Conservation (phyloP, 345 rosid genomes). For the Populus pruinosa region DNA sequence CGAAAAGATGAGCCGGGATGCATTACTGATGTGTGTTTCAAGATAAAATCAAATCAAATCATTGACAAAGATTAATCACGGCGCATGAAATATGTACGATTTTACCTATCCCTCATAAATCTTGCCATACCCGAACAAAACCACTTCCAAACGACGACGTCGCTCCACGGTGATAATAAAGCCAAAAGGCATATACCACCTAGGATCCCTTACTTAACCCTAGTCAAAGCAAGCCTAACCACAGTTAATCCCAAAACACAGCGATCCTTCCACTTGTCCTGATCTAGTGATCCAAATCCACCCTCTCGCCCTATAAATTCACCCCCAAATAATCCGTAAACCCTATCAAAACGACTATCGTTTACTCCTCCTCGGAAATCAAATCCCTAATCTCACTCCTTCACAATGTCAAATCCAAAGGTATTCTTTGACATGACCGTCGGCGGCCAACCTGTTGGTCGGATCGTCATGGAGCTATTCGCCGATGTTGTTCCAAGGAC, state of each 20-base stretch:
- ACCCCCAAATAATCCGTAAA: background rate
- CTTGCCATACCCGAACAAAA: background rate
- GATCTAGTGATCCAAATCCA: constrained; percentile 12
- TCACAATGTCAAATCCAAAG: constrained; percentile 19
- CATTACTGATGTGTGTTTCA: too few species aligned
- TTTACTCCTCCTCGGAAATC: background rate
- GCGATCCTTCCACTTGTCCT: constrained; percentile 45
- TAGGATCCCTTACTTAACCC: constrained; percentile 36
- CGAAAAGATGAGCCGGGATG: too few species aligned
- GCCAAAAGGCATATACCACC: constrained; percentile 26
- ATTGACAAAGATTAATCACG: background rate
- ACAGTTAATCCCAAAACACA: background rate
- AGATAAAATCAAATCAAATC: background rate
- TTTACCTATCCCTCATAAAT: background rate
- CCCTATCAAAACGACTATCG: constrained; percentile 4
- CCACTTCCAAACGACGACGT: constrained; percentile 25
- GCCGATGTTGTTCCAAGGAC: constrained; percentile 28
- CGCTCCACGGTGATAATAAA: background rate
- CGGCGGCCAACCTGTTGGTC: constrained; percentile 27
- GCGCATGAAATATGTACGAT: background rate
- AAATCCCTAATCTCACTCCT: background rate
- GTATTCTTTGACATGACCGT: constrained; percentile 32
- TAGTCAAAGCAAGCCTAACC: constrained; percentile 29
- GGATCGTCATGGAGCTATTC: constrained; percentile 31
- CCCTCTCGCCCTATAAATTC: constrained; percentile 28